Conservation (phyloP, 2,329 filamentous ascomycete genomes). For the Tolypocladium ophioglossoides region DNA sequence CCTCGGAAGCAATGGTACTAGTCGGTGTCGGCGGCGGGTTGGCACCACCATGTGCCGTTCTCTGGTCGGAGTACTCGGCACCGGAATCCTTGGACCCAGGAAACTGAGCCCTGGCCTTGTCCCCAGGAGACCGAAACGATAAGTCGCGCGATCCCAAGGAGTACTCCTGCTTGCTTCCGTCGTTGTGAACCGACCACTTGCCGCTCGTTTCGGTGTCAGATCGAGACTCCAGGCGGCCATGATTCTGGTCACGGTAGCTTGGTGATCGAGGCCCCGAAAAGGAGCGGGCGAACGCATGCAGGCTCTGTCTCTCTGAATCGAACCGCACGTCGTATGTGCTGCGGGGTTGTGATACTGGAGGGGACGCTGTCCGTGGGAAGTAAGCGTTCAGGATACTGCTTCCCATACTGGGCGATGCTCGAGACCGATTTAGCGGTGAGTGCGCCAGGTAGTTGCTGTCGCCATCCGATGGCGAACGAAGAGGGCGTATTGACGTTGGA, state of each 20-base stretch:
- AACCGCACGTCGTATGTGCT: conserved; percentile 35
- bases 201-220: conserved; percentile 22
- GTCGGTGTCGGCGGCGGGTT: conserved; percentile 18
- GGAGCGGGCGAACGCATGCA: conserved; percentile 17
- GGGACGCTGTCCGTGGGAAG: conserved; percentile 30
- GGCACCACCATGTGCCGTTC: conserved; percentile 10
- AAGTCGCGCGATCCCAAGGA: conserved; percentile 30
- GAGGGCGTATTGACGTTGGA: conserved; percentile 29
- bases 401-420: conserved; percentile 25
- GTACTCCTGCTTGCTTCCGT: conserved; percentile 33
- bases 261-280: conserved; percentile 35
- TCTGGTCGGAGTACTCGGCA: conserved; percentile 15
- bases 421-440: conserved; percentile 38
- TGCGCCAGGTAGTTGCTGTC: conserved; percentile 28
- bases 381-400: conserved; percentile 33
- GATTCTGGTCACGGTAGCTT: conserved; percentile 29
- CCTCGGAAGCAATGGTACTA: conserved; percentile 25
- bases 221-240: conserved; percentile 21
- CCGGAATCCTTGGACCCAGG: conserved; percentile 23
- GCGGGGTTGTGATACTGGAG: conserved; percentile 31
- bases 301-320: conserved; percentile 28
- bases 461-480: conserved; percentile 37
- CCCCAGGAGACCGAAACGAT: conserved; percentile 20
- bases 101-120: conserved; percentile 25
- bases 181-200: conserved; percentile 28